These are phyloP conservation scores for Suhomyces bokatorum DNA, from an alignment of 1,139 yeast species.

Conservation along the genomic window DNA sequence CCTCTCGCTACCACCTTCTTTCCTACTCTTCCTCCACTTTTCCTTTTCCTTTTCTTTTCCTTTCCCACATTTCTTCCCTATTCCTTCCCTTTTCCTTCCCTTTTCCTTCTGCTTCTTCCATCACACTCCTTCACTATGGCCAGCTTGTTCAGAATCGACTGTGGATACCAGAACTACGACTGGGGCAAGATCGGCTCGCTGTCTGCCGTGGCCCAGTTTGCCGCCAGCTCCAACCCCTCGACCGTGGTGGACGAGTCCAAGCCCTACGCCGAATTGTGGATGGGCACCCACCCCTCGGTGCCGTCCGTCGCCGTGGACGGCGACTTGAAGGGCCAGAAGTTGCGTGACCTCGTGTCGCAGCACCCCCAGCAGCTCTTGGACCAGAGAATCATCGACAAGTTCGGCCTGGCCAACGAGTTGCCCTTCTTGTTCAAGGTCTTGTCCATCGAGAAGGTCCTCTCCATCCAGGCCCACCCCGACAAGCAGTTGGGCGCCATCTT, in stretches of 20 bases:
- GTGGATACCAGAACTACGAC: slow-evolving; percentile 70
- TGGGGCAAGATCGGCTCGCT: slow-evolving; percentile 87
- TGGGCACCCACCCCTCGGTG: slow-evolving; percentile 96
- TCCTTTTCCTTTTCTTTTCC: background rate
- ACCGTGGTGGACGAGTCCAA: slow-evolving; percentile 63
- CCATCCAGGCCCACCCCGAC: slow-evolving; percentile 98
- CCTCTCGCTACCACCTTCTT: background rate
- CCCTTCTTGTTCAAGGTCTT: slow-evolving; percentile 94
- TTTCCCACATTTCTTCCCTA: background rate
- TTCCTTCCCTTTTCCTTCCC: background rate
- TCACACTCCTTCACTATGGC: slow-evolving; percentile 11
- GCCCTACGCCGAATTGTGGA: slow-evolving; percentile 95
- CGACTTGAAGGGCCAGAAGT: slow-evolving; percentile 43
- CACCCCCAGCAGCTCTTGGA: slow-evolving; percentile 66
- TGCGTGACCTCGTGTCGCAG: slow-evolving; percentile 63
- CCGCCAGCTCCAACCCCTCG: slow-evolving; percentile 64
- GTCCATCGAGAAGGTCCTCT: slow-evolving; percentile 86
- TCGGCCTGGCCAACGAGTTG: slow-evolving; percentile 67
- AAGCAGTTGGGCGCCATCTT: slow-evolving; percentile 75
- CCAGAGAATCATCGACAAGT: slow-evolving; percentile 57
- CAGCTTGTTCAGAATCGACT: slow-evolving; percentile 44
- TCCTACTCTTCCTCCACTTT: background rate
- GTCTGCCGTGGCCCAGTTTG: slow-evolving; percentile 88
- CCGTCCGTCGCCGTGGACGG: slow-evolving; percentile 66
- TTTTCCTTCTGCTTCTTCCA: background rate